phyloP scores from a whole-genome alignment of 441 rosid genomes.

The Croton laevigatus region DNA sequence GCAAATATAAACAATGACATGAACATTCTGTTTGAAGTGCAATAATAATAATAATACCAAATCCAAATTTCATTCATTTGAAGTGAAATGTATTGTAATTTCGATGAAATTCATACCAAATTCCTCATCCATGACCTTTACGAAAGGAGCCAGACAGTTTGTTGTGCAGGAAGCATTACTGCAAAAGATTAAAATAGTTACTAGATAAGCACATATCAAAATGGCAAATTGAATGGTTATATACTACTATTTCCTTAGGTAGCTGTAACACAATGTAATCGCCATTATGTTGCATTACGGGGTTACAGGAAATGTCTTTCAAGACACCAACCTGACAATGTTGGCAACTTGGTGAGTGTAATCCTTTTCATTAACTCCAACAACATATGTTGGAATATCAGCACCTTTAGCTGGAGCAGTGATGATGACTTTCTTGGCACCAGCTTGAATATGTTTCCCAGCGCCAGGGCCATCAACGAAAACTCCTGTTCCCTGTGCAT shows the following conservation, averaged over 20 bases:
- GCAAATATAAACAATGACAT: conserved; percentile 13
- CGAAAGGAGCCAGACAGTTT: conserved; percentile 94
- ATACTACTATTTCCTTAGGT: no score
- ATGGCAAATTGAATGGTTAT: neutral
- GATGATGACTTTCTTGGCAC: conserved; percentile 89
- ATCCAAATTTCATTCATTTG: neutral
- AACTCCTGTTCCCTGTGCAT: conserved; percentile 81
- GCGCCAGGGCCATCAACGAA: conserved; percentile 95
- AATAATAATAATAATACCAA: no score
- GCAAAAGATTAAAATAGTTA: conserved; percentile 12
- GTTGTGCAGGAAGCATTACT: conserved; percentile 99
- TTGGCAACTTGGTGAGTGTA: conserved; percentile 69
- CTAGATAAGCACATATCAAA: neutral
- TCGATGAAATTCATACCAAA: conserved; percentile 45
- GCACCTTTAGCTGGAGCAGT: conserved; percentile 99
- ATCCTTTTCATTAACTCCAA: conserved; percentile 90
- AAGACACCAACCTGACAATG: conserved; percentile 62
- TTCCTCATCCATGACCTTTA: conserved; percentile 83
- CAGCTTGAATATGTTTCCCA: conserved; percentile 94
- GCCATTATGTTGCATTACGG: no score
- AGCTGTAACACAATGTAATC: no score
- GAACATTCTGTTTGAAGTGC: no score
- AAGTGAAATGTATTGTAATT: neutral
- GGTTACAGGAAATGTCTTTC: no score
- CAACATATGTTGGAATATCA: conserved; percentile 91